Evolutionary conservation across 1,284 basidiomycete species (phyloP).

Genomic region (Xerocomus minutiporus): DNA sequence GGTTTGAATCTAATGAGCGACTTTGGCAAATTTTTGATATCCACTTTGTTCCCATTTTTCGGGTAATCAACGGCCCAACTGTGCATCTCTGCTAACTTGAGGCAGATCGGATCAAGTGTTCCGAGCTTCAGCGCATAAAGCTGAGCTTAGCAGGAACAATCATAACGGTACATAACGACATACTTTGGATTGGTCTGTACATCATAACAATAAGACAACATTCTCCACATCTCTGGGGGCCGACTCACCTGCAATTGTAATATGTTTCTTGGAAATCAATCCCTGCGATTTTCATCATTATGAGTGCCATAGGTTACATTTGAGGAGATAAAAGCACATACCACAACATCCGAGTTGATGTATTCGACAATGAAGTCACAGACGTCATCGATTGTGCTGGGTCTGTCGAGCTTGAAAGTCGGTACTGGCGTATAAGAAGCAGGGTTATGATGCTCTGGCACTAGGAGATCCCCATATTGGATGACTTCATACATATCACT

Average conservation of each 20-base stretch:
- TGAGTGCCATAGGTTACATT: neutral
- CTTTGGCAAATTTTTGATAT: conserved; percentile 46
- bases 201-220: neutral
- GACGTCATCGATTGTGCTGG: conserved; percentile 68
- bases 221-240: neutral
- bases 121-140: conserved; percentile 45
- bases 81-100: conserved; percentile 62
- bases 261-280: conserved; percentile 60
- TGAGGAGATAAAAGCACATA: conserved; percentile 26
- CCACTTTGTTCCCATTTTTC: conserved; percentile 38
- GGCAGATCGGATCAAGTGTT: conserved; percentile 59
- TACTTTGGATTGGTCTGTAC: conserved; percentile 63
- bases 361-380: conserved; percentile 81
- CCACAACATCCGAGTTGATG: conserved; percentile 74
- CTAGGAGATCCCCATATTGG: conserved; percentile 48
- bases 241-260: conserved; percentile 60
- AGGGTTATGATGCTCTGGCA: conserved; percentile 45
- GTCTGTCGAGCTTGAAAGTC: conserved; percentile 44
- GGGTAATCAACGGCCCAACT: conserved; percentile 3
- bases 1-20: conserved; percentile 63
- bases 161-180: conserved; percentile 2
- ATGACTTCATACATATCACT: conserved; percentile 58
- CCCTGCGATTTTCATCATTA: conserved; percentile 41
- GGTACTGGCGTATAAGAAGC: conserved; percentile 48
- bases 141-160: neutral